Base-by-base conservation (phyloP, 352 stramenopile species). In the Thraustochytrium sp. region DNA sequence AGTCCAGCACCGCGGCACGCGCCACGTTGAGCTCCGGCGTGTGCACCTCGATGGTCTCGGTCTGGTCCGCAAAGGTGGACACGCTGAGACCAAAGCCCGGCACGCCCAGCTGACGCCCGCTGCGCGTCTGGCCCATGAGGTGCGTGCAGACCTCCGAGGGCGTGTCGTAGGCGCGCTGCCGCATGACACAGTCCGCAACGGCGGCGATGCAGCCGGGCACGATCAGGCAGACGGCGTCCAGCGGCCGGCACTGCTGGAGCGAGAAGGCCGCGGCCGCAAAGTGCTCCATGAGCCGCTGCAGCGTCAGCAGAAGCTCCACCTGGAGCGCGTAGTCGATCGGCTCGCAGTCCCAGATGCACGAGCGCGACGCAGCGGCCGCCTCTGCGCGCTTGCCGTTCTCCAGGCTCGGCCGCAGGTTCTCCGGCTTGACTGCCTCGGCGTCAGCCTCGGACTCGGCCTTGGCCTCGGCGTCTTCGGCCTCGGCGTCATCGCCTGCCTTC, bases 251-350 rank as follows among this genome's bases (percentile, higher is more conserved):
- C 34, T 86, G 72, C 34, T 85, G 46, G 16, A 86, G 42, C 23
- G 68, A 86, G 31, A 85, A 63, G 21, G 53, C 74, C 29, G 82
- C 82, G 3, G 82, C 82, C 11, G 59, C 82, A 68, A 86, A 86
- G 61, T 86, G 82, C 76, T 86, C 82, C 42, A 61, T 86, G 3
- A 86, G 38, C 1, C 82, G 82, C 72, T 85, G 82, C 46, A 86
- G 40, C 26, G 42, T 73, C 4, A 86, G 49, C 73, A 86, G 26
- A 36, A 86, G 26, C 73, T 86, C 82, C 29, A 86, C 74, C 59
- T 86, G 82, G 3, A 85, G 26, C 4, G 72, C 82, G 44, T 86
- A 86, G 9, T 56, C 46, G 42, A 86, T 86, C 11, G 38, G 34
- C 42, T 38, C 82, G 26, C 86, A 16, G 9, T 80, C 34, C 82